Conservation (phyloP, 2,329 filamentous ascomycete species). For the Cyphellophora europaea region DNA sequence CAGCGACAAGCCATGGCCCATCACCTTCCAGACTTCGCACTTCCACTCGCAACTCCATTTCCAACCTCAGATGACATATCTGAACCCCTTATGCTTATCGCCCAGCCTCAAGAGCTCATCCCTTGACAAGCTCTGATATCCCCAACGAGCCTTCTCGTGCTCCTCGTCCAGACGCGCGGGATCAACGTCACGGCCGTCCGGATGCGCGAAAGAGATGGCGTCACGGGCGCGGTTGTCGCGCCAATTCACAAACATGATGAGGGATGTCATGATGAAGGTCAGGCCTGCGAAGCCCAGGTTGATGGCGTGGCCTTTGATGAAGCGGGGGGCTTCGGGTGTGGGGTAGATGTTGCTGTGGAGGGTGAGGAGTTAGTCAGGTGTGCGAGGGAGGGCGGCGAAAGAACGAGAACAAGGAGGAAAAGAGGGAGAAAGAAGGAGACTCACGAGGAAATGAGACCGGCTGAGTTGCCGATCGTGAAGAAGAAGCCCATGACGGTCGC, state of each 20-base stretch:
- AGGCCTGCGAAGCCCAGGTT: slow-evolving; percentile 6
- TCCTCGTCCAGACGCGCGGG: neutral
- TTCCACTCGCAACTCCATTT: too few species aligned
- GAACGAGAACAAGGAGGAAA: slow-evolving; percentile 4
- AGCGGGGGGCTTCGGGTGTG: slow-evolving; percentile 4
- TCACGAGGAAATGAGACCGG: slow-evolving; percentile 3
- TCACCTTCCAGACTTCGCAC: too few species aligned
- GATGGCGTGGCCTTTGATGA: slow-evolving; percentile 12
- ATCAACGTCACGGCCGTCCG: slow-evolving; percentile 1
- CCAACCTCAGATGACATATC: slow-evolving; percentile 3
- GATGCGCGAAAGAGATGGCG: neutral
- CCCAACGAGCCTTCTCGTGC: slow-evolving; percentile 1
- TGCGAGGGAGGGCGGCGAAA: slow-evolving; percentile 7
- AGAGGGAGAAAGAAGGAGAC: too few species aligned
- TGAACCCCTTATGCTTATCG: neutral
- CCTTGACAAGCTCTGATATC: neutral
- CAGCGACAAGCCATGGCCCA: too few species aligned
- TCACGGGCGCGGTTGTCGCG: slow-evolving; percentile 7
- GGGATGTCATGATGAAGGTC: slow-evolving; percentile 1
- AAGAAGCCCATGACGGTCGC: slow-evolving; percentile 2
- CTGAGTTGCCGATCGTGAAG: slow-evolving; percentile 5
- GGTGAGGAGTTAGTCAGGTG: too few species aligned
- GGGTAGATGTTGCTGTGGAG: slow-evolving; percentile 3
- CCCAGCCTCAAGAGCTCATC: slow-evolving; percentile 1
- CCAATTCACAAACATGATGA: slow-evolving; percentile 6